Percentiles rank a stretch among this genome's conserved stretches.
Conservation (phyloP, 2,329 filamentous ascomycete genomes). For the Aspergillus piperis region DNA sequence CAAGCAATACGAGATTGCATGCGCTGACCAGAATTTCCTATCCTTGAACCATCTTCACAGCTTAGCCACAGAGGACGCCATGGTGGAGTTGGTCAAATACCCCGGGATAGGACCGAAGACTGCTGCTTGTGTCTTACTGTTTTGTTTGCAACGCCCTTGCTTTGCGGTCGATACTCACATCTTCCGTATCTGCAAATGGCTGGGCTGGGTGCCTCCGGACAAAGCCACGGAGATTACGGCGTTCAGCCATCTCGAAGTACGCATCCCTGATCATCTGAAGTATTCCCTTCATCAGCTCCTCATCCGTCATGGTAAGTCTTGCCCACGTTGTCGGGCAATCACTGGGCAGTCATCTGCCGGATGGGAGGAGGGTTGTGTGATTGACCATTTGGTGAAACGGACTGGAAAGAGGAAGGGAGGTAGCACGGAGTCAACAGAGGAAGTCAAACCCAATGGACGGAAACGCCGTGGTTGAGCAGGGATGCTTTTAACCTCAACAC, state of each 20-base stretch:
- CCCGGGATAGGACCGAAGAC: conserved; percentile 68
- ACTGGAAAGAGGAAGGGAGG: conserved; percentile 52
- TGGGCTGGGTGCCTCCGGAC: conserved; percentile 60
- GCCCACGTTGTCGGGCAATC: conserved; percentile 60
- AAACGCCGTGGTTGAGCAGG: background rate
- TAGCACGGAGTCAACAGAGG: background rate
- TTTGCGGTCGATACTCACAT: conserved; percentile 70
- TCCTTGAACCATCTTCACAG: conserved; percentile 65
- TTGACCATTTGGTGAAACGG: conserved; percentile 63
- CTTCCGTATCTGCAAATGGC: conserved; percentile 63
- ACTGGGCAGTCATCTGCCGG: conserved; percentile 62
- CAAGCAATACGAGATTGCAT: conserved; percentile 60
- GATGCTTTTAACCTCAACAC: background rate
- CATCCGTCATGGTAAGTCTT: conserved; percentile 64
- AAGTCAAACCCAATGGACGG: conserved; percentile 5
- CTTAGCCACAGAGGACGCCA: conserved; percentile 57
- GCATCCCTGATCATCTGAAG: conserved; percentile 63
- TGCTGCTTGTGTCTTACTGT: conserved; percentile 64
- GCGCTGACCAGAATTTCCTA: conserved; percentile 60
- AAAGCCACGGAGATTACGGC: conserved; percentile 51
- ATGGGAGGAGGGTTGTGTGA: conserved; percentile 66
- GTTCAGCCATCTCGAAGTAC: conserved; percentile 62
- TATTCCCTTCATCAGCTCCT: conserved; percentile 64
- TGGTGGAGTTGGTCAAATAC: conserved; percentile 59
- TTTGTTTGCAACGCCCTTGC: conserved; percentile 63